phyloP scores from a whole-genome alignment of 805 yeast genomes.

The Candida namnaoensis region DNA sequence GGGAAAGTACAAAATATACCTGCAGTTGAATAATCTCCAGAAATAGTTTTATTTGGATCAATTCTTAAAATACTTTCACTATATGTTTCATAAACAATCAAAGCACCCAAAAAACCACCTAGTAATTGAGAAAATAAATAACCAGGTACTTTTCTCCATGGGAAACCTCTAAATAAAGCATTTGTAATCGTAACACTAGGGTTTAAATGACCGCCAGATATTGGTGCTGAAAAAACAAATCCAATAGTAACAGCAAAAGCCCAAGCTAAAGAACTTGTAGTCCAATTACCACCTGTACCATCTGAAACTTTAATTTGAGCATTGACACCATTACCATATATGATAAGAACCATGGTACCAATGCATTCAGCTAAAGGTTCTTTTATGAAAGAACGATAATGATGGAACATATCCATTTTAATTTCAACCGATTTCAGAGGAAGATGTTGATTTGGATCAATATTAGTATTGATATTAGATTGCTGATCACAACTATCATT shows the following conservation, averaged over 20 bases:
- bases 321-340: constrained; percentile 23
- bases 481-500: no score
- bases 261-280: constrained; percentile 19
- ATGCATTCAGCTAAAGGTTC: constrained; percentile 25
- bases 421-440: constrained; percentile 1
- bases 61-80: constrained; percentile 10
- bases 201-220: constrained; percentile 27
- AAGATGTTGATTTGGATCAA: no score
- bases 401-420: neutral
- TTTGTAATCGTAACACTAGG: constrained; percentile 23
- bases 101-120: constrained; percentile 24
- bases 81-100: constrained; percentile 22
- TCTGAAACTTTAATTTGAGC: constrained; percentile 19
- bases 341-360: constrained; percentile 20
- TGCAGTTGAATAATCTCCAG: constrained; percentile 19
- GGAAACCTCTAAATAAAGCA: constrained; percentile 24
- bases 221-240: constrained; percentile 21
- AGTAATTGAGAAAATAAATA: constrained; percentile 23
- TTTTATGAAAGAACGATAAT: constrained; percentile 11
- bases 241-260: constrained; percentile 26
- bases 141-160: constrained; percentile 22
- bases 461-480: no score
- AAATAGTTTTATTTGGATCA: neutral
- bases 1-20: constrained; percentile 24
- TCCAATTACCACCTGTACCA: constrained; percentile 13